Conservation (phyloP, 345 rosid species). For the Camelina hispida region DNA sequence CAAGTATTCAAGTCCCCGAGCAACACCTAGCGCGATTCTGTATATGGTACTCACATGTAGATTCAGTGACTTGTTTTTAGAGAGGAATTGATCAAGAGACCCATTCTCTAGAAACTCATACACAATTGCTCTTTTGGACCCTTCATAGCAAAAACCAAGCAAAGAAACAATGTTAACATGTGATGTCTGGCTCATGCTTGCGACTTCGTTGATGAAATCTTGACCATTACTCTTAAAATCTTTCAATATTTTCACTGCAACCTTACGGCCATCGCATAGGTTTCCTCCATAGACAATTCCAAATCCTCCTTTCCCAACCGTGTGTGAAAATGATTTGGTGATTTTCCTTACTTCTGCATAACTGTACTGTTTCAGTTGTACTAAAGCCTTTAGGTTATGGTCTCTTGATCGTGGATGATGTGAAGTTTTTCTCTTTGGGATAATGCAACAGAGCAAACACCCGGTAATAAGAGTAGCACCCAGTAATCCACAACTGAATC, state of each 20-base stretch:
- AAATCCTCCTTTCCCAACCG: constrained; percentile 39
- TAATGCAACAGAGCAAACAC: constrained; percentile 17
- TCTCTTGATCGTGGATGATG: neutral
- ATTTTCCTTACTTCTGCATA: constrained; percentile 37
- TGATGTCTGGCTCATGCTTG: constrained; percentile 49
- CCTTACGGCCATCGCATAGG: constrained; percentile 25
- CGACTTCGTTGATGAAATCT: constrained; percentile 53
- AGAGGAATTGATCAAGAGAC: constrained; percentile 43
- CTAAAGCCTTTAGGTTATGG: neutral
- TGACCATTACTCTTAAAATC: constrained; percentile 31
- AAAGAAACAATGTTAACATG: constrained; percentile 51
- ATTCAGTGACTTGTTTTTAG: neutral
- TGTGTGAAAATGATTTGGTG: constrained; percentile 35
- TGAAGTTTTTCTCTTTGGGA: neutral
- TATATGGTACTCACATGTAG: constrained; percentile 29
- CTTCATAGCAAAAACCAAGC: constrained; percentile 48
- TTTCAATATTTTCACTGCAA: constrained; percentile 38
- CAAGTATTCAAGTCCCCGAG: constrained; percentile 52
- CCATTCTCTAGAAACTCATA: constrained; percentile 51
- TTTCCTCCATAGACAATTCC: constrained; percentile 22
- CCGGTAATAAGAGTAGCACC: constrained; percentile 34
- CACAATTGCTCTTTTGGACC: constrained; percentile 43
- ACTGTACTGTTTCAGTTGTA: constrained; percentile 29
- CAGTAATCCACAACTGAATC: constrained; percentile 46
- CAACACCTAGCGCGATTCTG: constrained; percentile 45